Base-by-base conservation (phyloP, 1,284 basidiomycete species). In the Papiliotrema laurentii region DNA sequence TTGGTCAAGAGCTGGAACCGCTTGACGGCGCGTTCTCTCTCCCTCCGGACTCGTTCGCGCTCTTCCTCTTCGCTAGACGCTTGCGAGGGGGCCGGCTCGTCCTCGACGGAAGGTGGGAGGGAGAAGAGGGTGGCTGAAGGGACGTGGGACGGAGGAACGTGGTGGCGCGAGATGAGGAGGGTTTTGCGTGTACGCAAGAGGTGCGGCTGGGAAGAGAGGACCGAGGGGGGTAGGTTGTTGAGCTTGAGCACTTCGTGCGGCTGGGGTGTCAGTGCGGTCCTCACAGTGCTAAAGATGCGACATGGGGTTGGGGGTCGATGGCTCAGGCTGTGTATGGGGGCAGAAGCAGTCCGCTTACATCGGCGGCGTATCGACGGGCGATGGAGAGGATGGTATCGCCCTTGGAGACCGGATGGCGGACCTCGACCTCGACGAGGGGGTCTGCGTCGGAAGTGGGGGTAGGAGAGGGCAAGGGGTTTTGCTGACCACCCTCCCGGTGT, bases 1-100 rank as follows among this genome's bases (percentile, higher is more conserved):
- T 71, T 71, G 10, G 66, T 68, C 21, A 73, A 30, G 0, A 68
- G 51, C 53, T 71, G 71, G 50, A 73, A 73, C 43, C 69, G 54
- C 47, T 68, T 68, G 14, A 71, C 33, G 24, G 54, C 45, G 21
- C 61, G 45, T 47, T 64, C 58, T 39, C 50, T 33, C 35, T 49
- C 39, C 43, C 67, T 49, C 7, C 45, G 38, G 25, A 43, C 46
- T 10, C 55, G 49, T 18, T 58, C 59, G 25, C 50, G 46, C 18
- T 34, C 14, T 14, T 33, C 49, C 25, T 10, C 16, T n/a, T 14
- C 24, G 28, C 19, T 31, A 19, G 22, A 6, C 11, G 18, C 26
- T 19, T 27, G 21, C 13, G 6, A 13, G 13, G 24, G 19, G 30
- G 31, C 24, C 45, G 43, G 43, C 16, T 38, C 26, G 14, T 24